phyloP scores from a whole-genome alignment of 1,284 basidiomycete species.

The Cutaneotrichosporon cavernicola region DNA sequence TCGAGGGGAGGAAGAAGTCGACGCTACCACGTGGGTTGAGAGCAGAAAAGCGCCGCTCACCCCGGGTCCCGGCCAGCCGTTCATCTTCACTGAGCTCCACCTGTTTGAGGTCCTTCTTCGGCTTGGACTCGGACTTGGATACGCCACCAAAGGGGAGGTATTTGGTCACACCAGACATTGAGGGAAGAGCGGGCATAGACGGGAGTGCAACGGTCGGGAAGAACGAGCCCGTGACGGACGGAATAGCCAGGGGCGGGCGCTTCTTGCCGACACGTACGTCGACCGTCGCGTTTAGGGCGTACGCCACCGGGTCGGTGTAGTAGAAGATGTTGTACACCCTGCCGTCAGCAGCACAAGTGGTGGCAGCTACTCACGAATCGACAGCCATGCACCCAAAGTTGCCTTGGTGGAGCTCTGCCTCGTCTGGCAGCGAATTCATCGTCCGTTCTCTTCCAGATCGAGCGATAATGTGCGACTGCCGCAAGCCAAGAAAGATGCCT shows the following conservation, averaged over 20 bases:
- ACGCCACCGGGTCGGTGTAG: conserved; percentile 58
- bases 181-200: conserved; percentile 31
- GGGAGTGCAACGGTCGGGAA: conserved; percentile 47
- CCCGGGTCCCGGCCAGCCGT: conserved; percentile 36
- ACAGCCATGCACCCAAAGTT: conserved; percentile 59
- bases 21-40: conserved; percentile 54
- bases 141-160: conserved; percentile 41
- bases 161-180: conserved; percentile 40
- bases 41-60: conserved; percentile 51
- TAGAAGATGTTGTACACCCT: conserved; percentile 58
- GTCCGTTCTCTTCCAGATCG: conserved; percentile 57
- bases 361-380: conserved; percentile 45
- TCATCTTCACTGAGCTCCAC: conserved; percentile 33
- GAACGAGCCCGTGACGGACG: conserved; percentile 49
- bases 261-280: conserved; percentile 48
- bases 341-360: conserved; percentile 4
- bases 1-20: conserved; percentile 51
- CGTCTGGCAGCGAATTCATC: conserved; percentile 32
- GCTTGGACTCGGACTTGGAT: not conserved
- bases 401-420: conserved; percentile 53
- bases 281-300: conserved; percentile 51
- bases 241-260: conserved; percentile 54
- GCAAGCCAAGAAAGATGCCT: conserved; percentile 58
- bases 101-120: conserved; percentile 28
- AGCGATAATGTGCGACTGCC: conserved; percentile 59